Conservation (phyloP, 2,329 filamentous ascomycete species). For the Harringtonia aguacate region DNA sequence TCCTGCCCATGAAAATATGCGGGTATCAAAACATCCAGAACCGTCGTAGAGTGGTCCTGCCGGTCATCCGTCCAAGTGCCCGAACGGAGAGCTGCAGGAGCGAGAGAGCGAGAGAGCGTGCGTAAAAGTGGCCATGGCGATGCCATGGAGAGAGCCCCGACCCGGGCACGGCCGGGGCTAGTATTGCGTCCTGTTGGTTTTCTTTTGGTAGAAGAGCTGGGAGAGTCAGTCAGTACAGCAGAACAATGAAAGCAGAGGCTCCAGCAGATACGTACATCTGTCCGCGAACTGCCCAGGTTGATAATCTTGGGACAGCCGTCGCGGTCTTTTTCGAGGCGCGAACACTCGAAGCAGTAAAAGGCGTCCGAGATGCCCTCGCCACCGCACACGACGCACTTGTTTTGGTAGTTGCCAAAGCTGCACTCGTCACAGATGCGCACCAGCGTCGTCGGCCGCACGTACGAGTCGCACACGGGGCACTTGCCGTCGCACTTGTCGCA, state of each 20-base stretch:
- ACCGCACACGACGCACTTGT: slow-evolving; percentile 98
- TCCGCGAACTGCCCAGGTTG: slow-evolving; percentile 89
- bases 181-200: slow-evolving; percentile 51
- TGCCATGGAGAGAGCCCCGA: too few species aligned
- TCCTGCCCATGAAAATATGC: background rate
- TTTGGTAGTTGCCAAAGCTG: slow-evolving; percentile 99
- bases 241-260: background rate
- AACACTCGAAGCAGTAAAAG: slow-evolving; percentile 99
- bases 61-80: too few species aligned
- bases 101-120: too few species aligned
- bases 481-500: slow-evolving; percentile 99
- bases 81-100: too few species aligned
- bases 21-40: slow-evolving; percentile 7
- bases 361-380: slow-evolving; percentile 93
- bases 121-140: too few species aligned
- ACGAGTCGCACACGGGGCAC: slow-evolving; percentile 97
- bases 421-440: slow-evolving; percentile 99
- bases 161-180: slow-evolving; percentile 39
- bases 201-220: slow-evolving; percentile 55
- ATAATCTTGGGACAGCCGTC: slow-evolving; percentile 99
- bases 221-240: background rate
- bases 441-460: slow-evolving; percentile 93
- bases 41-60: too few species aligned
- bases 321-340: slow-evolving; percentile 87
- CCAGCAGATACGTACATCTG: slow-evolving; percentile 69